These are phyloP conservation scores for Penicillium samsonianum DNA, from an alignment of 495 filamentous ascomycete species.

Conservation along the genomic window DNA sequence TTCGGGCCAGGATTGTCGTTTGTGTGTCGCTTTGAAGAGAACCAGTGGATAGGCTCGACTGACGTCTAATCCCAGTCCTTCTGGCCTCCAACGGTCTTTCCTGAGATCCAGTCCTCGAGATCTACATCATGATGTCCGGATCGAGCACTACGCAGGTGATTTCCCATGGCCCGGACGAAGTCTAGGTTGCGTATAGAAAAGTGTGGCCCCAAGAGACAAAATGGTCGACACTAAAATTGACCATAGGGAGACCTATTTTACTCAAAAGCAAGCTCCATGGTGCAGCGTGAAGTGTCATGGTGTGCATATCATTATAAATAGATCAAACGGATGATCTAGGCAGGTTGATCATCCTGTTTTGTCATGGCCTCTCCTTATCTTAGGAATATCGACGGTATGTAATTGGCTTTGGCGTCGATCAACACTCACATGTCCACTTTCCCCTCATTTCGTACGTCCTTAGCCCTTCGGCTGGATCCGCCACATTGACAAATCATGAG, in stretches of 20 bases:
- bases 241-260: no score
- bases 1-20: background rate
- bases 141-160: no score
- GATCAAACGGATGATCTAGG: no score
- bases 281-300: background rate
- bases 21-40: background rate
- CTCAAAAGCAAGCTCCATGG: no score
- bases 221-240: no score
- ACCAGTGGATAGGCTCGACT: background rate
- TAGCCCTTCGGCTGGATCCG: background rate
- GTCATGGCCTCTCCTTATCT: background rate
- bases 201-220: no score
- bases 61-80: background rate
- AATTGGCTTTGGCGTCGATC: background rate
- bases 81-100: no score
- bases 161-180: no score
- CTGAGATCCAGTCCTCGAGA: no score
- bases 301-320: background rate
- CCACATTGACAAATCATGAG: constrained; percentile 1
- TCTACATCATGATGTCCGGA: no score
- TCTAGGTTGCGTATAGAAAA: no score
- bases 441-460: background rate
- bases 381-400: background rate
- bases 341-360: background rate
- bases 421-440: background rate